A percentile compares a stretch with the other conserved stretches of the same genome.
Evolutionary conservation across 2,329 filamentous ascomycete genomes (phyloP).

Genomic region (Diplocarpon rosae): DNA sequence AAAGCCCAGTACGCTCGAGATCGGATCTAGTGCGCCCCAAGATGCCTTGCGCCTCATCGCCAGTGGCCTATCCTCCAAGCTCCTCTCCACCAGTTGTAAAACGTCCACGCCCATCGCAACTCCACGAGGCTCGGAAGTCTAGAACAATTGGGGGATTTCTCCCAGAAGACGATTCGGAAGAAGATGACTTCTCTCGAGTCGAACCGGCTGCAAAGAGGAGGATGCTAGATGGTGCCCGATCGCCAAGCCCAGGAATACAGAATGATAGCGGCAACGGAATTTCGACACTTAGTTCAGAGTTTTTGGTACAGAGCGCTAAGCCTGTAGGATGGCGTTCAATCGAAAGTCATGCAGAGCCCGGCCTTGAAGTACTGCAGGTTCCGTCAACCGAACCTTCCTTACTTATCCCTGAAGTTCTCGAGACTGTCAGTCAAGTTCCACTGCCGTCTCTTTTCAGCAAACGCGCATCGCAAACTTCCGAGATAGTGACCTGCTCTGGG

Average conservation of each 20-base stretch:
- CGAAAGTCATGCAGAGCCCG: neutral
- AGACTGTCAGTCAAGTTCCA: neutral
- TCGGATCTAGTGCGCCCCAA: conserved; percentile 14
- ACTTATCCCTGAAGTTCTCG: neutral
- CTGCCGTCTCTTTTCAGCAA: conserved; percentile 19
- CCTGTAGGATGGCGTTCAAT: conserved; percentile 10
- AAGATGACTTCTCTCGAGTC: conserved; percentile 21
- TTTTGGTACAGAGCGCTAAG: neutral
- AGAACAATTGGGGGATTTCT: conserved; percentile 34
- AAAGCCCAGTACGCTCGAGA: conserved; percentile 17
- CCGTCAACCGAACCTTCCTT: neutral
- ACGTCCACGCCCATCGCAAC: conserved; percentile 28
- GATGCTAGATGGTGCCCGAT: conserved; percentile 30
- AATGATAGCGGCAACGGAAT: neutral
- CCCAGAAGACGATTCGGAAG: conserved; percentile 33
- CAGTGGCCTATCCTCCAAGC: conserved; percentile 32
- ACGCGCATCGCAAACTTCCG: conserved; percentile 10
- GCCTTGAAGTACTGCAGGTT: neutral
- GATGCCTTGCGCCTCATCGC: conserved; percentile 52
- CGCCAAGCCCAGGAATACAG: conserved; percentile 2
- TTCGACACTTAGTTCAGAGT: neutral
- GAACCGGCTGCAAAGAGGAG: conserved; percentile 34
- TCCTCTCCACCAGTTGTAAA: conserved; percentile 28
- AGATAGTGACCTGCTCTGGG: conserved; percentile 33
- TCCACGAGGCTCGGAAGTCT: conserved; percentile 25